Percentiles rank a stretch among this genome's conserved stretches.
Conservation (phyloP, 2,329 filamentous ascomycete genomes). For the Xylariales sp. region DNA sequence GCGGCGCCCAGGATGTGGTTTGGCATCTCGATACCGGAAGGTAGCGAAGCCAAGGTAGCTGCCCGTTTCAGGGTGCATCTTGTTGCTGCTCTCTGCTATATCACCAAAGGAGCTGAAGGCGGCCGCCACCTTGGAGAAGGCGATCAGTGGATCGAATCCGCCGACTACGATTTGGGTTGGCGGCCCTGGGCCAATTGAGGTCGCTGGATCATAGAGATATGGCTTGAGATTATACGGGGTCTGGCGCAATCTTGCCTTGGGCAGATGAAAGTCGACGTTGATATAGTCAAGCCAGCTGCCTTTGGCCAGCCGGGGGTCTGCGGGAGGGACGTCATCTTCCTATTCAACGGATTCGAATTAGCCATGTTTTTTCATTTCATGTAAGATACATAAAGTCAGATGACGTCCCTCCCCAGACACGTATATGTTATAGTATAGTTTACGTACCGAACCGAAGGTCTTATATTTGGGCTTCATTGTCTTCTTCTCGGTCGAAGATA, state of each 20-base stretch:
- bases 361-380: constrained; percentile 35
- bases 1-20: constrained; percentile 42
- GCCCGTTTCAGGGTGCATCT: constrained; percentile 90
- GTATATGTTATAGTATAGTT: constrained; percentile 35
- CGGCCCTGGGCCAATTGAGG: constrained; percentile 83
- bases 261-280: constrained; percentile 64
- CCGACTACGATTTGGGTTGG: constrained; percentile 87
- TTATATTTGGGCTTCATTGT: constrained; percentile 56
- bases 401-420: constrained; percentile 53
- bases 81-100: constrained; percentile 86
- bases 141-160: constrained; percentile 89
- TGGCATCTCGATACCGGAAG: constrained; percentile 78
- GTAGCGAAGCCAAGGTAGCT: constrained; percentile 92
- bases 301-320: constrained; percentile 77
- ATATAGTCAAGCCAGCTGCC: constrained; percentile 62
- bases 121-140: constrained; percentile 70
- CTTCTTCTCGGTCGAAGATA: constrained; percentile 51
- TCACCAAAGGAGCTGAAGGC: constrained; percentile 80
- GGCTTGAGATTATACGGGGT: constrained; percentile 76
- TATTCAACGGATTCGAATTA: constrained; percentile 54
- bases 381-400: constrained; percentile 44
- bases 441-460: constrained; percentile 65
- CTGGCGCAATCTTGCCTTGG: constrained; percentile 65
- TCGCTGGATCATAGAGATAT: constrained; percentile 75
- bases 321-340: constrained; percentile 73